Evolutionary conservation across 495 filamentous ascomycete genomes (phyloP).

Genomic region (Penicillium waksmanii): DNA sequence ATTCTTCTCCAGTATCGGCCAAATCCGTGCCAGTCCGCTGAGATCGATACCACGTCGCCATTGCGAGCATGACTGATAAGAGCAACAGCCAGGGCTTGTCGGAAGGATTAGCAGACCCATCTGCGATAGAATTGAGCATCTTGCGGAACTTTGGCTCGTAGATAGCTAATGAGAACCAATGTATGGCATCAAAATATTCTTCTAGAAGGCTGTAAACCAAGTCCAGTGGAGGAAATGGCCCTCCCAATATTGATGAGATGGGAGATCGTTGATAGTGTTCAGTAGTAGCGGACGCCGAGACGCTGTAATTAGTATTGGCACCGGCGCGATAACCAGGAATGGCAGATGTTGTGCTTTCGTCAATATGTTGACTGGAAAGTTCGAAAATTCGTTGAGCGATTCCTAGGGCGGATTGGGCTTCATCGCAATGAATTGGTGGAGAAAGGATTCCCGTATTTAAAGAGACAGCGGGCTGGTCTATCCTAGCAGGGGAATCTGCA

Average conservation of each 20-base stretch:
- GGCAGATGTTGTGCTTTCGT: conserved; percentile 33
- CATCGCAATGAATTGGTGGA: conserved; percentile 21
- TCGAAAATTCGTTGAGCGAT: conserved; percentile 32
- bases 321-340: conserved; percentile 34
- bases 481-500: not conserved
- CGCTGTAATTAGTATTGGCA: conserved; percentile 2
- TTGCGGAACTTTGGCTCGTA: conserved; percentile 36
- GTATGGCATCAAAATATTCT: conserved; percentile 38
- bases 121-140: conserved; percentile 27
- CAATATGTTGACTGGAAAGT: conserved; percentile 26
- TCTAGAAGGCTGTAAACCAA: conserved; percentile 28
- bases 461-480: not conserved
- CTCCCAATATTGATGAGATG: conserved; percentile 25
- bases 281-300: conserved; percentile 8
- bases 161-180: conserved; percentile 40
- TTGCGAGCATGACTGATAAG: conserved; percentile 31
- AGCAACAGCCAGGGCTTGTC: conserved; percentile 36
- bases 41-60: conserved; percentile 41
- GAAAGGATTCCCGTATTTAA: not conserved
- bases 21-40: conserved; percentile 12
- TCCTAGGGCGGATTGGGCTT: conserved; percentile 32
- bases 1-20: conserved; percentile 14
- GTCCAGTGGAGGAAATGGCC: conserved; percentile 23
- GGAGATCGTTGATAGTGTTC: not conserved
- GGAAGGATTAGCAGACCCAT: conserved; percentile 30